These are phyloP conservation scores for Fusarium albidum DNA, from an alignment of 2,329 filamentous ascomycete genomes.

Conservation along the genomic window DNA sequence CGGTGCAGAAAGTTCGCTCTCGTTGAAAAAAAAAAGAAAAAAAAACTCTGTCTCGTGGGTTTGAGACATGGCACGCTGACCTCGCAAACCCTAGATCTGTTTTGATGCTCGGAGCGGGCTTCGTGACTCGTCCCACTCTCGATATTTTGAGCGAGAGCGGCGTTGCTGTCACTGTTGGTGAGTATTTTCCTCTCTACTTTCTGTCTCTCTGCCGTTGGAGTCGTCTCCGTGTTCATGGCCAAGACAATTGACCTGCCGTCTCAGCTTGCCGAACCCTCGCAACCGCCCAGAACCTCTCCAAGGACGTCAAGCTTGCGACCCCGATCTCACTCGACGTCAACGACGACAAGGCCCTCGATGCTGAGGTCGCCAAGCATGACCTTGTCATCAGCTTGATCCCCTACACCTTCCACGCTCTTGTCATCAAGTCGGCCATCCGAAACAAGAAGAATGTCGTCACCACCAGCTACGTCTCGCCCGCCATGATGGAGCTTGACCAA, in stretches of 20 bases:
- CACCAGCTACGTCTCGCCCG: slow-evolving; percentile 90
- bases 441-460: slow-evolving; percentile 97
- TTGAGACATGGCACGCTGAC: no score
- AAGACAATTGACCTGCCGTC: slow-evolving; percentile 13
- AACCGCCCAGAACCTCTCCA: slow-evolving; percentile 77
- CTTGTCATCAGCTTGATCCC: slow-evolving; percentile 86
- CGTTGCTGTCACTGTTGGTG: slow-evolving; percentile 72
- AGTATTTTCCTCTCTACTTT: slow-evolving; percentile 35
- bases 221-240: neutral
- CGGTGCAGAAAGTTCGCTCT: no score
- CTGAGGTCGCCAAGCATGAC: slow-evolving; percentile 80
- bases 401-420: slow-evolving; percentile 86
- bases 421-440: slow-evolving; percentile 93
- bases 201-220: neutral
- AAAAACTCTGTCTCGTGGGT: no score
- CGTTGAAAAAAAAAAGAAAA: no score
- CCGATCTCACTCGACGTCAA: slow-evolving; percentile 87
- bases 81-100: neutral
- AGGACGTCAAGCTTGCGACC: slow-evolving; percentile 74
- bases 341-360: slow-evolving; percentile 79
- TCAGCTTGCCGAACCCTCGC: slow-evolving; percentile 85
- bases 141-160: slow-evolving; percentile 69
- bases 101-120: slow-evolving; percentile 58
- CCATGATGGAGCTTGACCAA: slow-evolving; percentile 88
- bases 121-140: slow-evolving; percentile 70